Conservation (phyloP, 306 rosid species). For the Casuarina glauca region DNA sequence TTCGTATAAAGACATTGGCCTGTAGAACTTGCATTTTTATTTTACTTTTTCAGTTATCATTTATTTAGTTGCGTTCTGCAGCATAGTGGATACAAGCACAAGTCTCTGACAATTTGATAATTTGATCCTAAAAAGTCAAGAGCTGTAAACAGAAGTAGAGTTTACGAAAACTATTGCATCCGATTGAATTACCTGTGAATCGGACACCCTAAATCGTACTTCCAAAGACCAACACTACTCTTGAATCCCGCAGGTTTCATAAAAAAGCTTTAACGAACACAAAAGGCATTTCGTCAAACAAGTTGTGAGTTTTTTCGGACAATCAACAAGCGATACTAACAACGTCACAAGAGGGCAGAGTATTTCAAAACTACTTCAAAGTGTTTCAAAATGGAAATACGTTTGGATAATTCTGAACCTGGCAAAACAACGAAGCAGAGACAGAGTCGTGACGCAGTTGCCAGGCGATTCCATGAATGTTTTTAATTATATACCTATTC, state of each 20-base stretch:
- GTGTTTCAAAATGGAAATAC: too few species aligned
- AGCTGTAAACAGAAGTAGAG: neutral
- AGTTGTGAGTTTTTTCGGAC: neutral
- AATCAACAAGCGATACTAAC: too few species aligned
- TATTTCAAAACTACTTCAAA: too few species aligned
- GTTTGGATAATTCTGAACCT: too few species aligned
- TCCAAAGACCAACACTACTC: neutral
- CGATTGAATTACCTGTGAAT: neutral
- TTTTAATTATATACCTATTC: too few species aligned
- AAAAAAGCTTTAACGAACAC: neutral
- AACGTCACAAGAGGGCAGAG: too few species aligned
- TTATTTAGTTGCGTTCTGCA: neutral
- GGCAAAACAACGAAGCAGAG: too few species aligned
- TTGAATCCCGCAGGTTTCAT: neutral
- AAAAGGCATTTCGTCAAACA: conserved; percentile 9
- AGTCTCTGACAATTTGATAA: neutral
- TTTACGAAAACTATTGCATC: too few species aligned
- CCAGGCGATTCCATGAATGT: too few species aligned
- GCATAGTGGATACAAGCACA: neutral
- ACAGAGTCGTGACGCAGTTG: too few species aligned
- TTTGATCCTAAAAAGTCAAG: neutral
- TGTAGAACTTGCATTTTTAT: neutral
- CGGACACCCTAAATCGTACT: too few species aligned
- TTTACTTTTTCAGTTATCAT: neutral
- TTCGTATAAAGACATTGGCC: neutral